Base-by-base conservation (phyloP, 1,284 basidiomycete genomes). In the Ustilago esculenta region DNA sequence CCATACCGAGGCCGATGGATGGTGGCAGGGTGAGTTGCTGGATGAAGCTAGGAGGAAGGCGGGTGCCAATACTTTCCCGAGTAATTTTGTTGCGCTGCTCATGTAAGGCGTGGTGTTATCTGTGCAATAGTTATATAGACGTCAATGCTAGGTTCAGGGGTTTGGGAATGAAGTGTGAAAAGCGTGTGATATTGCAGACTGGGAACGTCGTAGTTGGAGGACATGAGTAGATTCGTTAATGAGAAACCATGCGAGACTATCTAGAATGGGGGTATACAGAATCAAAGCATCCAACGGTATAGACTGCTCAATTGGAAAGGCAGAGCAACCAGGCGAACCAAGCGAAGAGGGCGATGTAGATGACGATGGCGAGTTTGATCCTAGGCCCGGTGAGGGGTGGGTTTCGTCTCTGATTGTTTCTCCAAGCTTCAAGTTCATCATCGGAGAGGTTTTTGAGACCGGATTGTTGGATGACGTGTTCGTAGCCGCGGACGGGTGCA, bases 1-100 rank as follows among this genome's bases (percentile, higher is more conserved):
- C 2, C 86, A 89, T 37, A 94, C 92, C 14, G 92, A 92, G 11
- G 91, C 94, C 67, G 93, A 96, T 75, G 92, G 92, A 1, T 95
- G 93, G 93, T 95, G 92, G 93, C 90, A 88, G 50, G 91, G 91
- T 15, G 80, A 85, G 72, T 82, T 95, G 56, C 83, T 95, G 37
- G 93, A 96, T 76, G 94, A 95, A 79, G 87, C 87, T 29, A 85
- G 93, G 67, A 85, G 92, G 63, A 85, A 89, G 73, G 86, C 86
- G 5, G 92, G 92, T 12, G 85, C 90, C 49, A 89, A 91, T 75
- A 89, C 93, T 67, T 94, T 96, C 87, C 93, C 93, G 3, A 93
- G 91, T 83, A 95, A 95, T 82, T 94, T 94, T 73, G 80, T 81
- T 36, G 66, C 69, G 82, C 89, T 92, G 53, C 87, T 88, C 77